Conservation (phyloP, 202 grass and related monocot genomes). For the Panicum virgatum region DNA sequence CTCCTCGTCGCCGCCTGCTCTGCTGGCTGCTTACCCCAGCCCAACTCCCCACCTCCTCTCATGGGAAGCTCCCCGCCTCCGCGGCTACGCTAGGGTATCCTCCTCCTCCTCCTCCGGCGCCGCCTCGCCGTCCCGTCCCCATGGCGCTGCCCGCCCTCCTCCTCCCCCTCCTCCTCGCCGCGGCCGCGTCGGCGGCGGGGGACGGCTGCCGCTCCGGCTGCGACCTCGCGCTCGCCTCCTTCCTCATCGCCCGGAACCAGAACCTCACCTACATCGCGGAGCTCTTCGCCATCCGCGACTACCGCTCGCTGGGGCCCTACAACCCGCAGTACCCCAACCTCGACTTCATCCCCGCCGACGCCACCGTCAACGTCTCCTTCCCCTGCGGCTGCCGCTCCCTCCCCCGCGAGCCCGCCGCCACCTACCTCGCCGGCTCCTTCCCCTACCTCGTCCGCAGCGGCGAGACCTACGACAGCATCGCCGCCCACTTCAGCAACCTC, state of each 20-base stretch:
- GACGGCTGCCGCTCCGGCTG: constrained; percentile 25
- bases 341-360: not conserved
- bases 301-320: constrained; percentile 21
- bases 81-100: constrained; percentile 35
- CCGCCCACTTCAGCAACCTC: constrained; percentile 38
- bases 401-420: not conserved
- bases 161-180: not conserved
- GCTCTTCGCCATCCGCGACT: constrained; percentile 39
- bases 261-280: constrained; percentile 46
- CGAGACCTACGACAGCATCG: constrained; percentile 34
- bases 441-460: not conserved
- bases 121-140: not conserved
- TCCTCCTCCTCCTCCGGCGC: not conserved
- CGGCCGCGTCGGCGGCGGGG: not conserved
- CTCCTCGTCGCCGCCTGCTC: not conserved
- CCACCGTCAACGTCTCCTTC: constrained; percentile 54
- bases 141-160: not conserved
- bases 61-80: constrained; percentile 23
- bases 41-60: not conserved
- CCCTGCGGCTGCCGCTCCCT: constrained; percentile 43
- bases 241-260: constrained; percentile 22
- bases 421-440: constrained; percentile 55
- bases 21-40: not conserved
- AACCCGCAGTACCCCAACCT: constrained; percentile 15
- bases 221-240: constrained; percentile 60